phyloP scores from a whole-genome alignment of 176 grass and related monocot species.

The Chloris gayana region DNA sequence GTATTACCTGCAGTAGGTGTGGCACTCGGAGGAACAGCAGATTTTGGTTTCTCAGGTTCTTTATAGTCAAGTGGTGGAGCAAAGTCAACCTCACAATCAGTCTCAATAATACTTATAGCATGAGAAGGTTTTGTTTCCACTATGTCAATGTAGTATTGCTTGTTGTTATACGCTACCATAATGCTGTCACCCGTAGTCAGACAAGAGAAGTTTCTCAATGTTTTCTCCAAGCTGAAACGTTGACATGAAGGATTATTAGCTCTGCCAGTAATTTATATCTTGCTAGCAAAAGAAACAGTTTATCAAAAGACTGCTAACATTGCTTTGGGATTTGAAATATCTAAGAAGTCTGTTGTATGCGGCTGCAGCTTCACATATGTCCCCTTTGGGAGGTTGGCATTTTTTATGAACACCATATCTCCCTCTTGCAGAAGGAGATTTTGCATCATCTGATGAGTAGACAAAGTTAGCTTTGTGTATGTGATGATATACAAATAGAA shows the following conservation, averaged over 20 bases:
- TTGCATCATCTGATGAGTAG: slow-evolving; percentile 93
- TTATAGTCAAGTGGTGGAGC: slow-evolving; percentile 96
- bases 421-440: slow-evolving; percentile 99
- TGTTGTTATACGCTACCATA: slow-evolving; percentile 98
- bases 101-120: slow-evolving; percentile 97
- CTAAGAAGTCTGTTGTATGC: slow-evolving; percentile 95
- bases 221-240: slow-evolving; percentile 88
- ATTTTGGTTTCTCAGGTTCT: slow-evolving; percentile 70
- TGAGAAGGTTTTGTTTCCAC: slow-evolving; percentile 91
- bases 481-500: slow-evolving; percentile 31
- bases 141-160: slow-evolving; percentile 99
- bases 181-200: slow-evolving; percentile 97
- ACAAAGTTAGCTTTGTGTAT: slow-evolving; percentile 37
- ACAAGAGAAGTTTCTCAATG: slow-evolving; percentile 91
- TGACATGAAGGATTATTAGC: slow-evolving; percentile 30
- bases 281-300: slow-evolving; percentile 27
- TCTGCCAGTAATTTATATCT: slow-evolving; percentile 9
- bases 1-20: slow-evolving; percentile 48
- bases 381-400: slow-evolving; percentile 92
- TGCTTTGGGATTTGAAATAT: slow-evolving; percentile 96
- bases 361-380: slow-evolving; percentile 99
- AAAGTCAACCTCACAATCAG: slow-evolving; percentile 99
- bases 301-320: slow-evolving; percentile 69
- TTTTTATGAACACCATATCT: slow-evolving; percentile 88
- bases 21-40: slow-evolving; percentile 41